Base-by-base conservation (phyloP, 768 basidiomycete genomes). In the Crassisporium funariophilum region DNA sequence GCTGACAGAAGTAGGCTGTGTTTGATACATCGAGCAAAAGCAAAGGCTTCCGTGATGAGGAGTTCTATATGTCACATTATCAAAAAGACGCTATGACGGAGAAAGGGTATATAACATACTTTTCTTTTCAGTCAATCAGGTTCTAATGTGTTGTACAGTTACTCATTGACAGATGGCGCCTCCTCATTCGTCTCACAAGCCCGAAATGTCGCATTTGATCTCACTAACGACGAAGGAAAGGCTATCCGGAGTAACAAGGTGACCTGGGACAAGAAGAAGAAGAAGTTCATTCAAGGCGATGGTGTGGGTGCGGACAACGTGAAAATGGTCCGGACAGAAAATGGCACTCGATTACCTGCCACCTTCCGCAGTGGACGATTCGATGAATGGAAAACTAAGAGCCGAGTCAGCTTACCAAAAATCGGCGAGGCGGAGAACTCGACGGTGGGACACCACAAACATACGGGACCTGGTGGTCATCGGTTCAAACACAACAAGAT, bases 241-340 rank as follows among this genome's bases (percentile, higher is more conserved):
- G 74, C 77, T 8, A 72, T 77, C 16, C 76, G 81, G 24, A 78
- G 80, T 41, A 82, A 77, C 29, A 86, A 84, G 44, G 62, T 91
- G 59, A 85, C 76, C 21, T 99, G 97, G 97, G 94, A 98, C 68
- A 90, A 91, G 60, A 95, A 94, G 71, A 95, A 91, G 71, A 97
- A 97, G 65, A 91, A 88, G 60, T 97, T 97, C 54, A 75, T 95
- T 33, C 82, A 88, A 56, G 91, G 92, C 4, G 87, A 84, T 45
- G 90, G 91, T 9, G 76, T 70, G 35, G 95, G 93, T 15, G 82
- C 93, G 6, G 93, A 98, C 64, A 97, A 98, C 64, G 77, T 95
- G 57, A 98, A 97, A 68, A 76, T 98, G 54, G 87, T 99, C 57
- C 83, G 81, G 56, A 93, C 93, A 0, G 97, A 99, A 67, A 93